Conservation (phyloP, 805 yeast species). For the Yarrowia phangngaensis region DNA sequence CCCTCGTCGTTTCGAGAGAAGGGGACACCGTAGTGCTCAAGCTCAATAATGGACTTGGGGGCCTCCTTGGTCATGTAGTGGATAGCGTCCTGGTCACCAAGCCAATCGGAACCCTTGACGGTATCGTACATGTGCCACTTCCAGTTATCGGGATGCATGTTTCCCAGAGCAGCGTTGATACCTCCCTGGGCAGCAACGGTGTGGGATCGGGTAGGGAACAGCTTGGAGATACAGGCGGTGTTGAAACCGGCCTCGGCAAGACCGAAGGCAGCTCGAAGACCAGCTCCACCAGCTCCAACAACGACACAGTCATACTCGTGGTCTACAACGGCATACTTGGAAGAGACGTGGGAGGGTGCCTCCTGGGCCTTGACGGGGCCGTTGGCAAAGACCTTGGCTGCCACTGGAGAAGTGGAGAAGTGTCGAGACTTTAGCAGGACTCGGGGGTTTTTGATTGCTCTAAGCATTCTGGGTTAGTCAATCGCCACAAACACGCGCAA, state of each 20-base stretch:
- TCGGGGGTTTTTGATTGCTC: constrained; percentile 27
- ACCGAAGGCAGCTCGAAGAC: constrained; percentile 97
- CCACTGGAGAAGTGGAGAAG: constrained; percentile 37
- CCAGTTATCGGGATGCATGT: constrained; percentile 98
- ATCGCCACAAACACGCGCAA: too few species aligned
- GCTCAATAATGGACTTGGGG: constrained; percentile 88
- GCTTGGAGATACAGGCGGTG: constrained; percentile 94
- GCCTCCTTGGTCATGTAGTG: constrained; percentile 99
- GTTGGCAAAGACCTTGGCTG: constrained; percentile 38
- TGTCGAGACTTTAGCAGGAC: constrained; percentile 26
- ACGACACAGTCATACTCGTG: constrained; percentile 98
- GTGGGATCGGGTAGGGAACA: constrained; percentile 97
- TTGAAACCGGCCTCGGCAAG: constrained; percentile 94
- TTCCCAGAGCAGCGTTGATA: constrained; percentile 97
- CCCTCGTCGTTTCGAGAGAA: constrained; percentile 97
- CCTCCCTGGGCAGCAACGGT: constrained; percentile 99
- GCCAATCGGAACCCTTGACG: constrained; percentile 98
- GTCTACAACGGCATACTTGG: constrained; percentile 87
- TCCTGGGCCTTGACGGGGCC: constrained; percentile 42
- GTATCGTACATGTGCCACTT: constrained; percentile 99
- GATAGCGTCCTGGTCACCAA: constrained; percentile 98
- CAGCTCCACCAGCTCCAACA: constrained; percentile 99
- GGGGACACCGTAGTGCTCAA: constrained; percentile 98
- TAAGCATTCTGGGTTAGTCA: constrained; percentile 25
- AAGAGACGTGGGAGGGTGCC: constrained; percentile 53